Base-by-base conservation (phyloP, 106 monocot species). In the Agapanthus africanus region DNA sequence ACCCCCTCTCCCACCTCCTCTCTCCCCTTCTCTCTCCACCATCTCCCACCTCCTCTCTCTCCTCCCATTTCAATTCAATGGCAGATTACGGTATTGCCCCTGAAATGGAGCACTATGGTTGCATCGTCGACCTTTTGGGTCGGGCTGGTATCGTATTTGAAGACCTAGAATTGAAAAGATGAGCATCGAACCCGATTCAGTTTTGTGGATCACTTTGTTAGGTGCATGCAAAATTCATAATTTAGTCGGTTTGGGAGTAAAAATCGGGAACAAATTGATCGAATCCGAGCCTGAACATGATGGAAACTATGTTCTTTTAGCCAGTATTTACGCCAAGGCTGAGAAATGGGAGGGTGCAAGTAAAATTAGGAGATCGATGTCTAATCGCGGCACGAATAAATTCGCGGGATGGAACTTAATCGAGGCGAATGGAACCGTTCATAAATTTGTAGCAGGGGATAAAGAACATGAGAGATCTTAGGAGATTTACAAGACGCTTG, bases 31-130 rank as follows among this genome's bases (percentile, higher is more conserved):
- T n/a, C n/a, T n/a, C n/a, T n/a, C n/a, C n/a, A n/a, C n/a, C n/a
- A n/a, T n/a, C n/a, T n/a, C n/a, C n/a, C n/a, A n/a, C n/a, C n/a
- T n/a, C n/a, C n/a, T n/a, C n/a, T n/a, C n/a, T n/a, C n/a, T n/a
- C n/a, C n/a, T n/a, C n/a, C n/a, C 77, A 76, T 57, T 90, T 86
- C 52, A 54, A 70, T 4, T 66, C 62, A 6, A 86, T 88, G 84
- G 26, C 31, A 7, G 68, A 79, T 32, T 69, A 90, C 65, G 67
- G 67, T 0, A 83, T 90, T 16, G 46, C 83, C 66, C 80, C 81
- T 22, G 90, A 90, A 63, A 83, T 83, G 83, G 90, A 90, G 54
- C 90, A 90, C 51, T 90, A 86, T 59, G 86, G 90, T 5, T 90
- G 90, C 74, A 80, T 86, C n/a, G 86, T 90, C 37, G 86, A 90